Evolutionary conservation across 306 rosid genomes (phyloP).

Genomic region (Lathyrus aphaca): DNA sequence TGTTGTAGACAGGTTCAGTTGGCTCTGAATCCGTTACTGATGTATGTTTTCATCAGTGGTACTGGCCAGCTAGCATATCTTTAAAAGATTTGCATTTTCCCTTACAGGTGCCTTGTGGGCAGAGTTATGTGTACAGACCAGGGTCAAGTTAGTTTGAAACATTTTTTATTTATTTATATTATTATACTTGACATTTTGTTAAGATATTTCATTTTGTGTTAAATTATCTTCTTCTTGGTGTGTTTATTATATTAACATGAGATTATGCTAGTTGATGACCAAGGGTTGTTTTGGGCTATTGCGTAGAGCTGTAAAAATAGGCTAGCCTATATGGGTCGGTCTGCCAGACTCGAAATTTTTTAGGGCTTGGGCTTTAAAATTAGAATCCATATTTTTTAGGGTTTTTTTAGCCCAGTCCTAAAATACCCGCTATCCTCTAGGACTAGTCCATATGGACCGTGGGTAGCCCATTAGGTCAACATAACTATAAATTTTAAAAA

Average conservation of each 20-base stretch:
- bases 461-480: no score
- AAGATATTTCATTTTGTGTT: background rate
- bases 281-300: background rate
- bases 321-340: no score
- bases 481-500: no score
- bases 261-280: background rate
- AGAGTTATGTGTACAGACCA: slow-evolving; percentile 47
- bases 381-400: no score
- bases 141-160: slow-evolving; percentile 27
- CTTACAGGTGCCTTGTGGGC: slow-evolving; percentile 24
- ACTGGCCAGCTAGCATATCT: slow-evolving; percentile 24
- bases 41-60: slow-evolving; percentile 24
- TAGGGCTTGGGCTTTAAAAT: no score
- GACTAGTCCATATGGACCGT: no score
- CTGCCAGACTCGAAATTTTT: no score
- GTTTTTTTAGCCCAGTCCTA: no score
- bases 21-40: slow-evolving; percentile 29
- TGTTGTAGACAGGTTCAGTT: slow-evolving; percentile 27
- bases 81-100: slow-evolving; percentile 35
- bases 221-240: background rate
- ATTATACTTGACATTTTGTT: slow-evolving; percentile 13
- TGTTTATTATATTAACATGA: background rate
- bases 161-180: slow-evolving; percentile 8
- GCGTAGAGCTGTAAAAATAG: no score
- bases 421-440: no score